Base-by-base conservation (phyloP, 257 asterid genomes). In the Solanum pimpinellifolium region DNA sequence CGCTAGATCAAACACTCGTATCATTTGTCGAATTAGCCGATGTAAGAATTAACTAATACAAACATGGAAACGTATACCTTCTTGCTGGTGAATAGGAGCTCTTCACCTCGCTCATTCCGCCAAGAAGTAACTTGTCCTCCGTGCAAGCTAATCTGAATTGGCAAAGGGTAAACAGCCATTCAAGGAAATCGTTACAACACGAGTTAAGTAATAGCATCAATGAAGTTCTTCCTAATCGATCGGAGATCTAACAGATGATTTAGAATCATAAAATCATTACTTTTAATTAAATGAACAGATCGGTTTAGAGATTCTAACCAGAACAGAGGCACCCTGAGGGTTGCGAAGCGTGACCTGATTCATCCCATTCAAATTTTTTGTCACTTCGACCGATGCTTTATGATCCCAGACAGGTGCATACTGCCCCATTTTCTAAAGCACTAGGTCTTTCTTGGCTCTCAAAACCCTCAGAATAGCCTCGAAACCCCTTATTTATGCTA, bases 111-210 rank as follows among this genome's bases (percentile, higher is more conserved):
- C 70, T 92, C 96, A 81, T 93, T 94, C 91, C 96, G 91, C 98
- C 98, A 97, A 0, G 99, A 97, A 88, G 95, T 90, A 83, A 97
- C 96, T 89, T 94, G 97, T 82, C 96, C 99, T 83, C 99, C 98
- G 6, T 91, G 93, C 93, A 97, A 88, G 91, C 97, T 95, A 69
- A 97, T 95, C 99, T 97, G 91, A 66, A 89, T 21, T 49, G 39
- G 42, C 18, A 69, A 89, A 88, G 82, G 56, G 56, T 27, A 65
- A 44, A 77, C 33, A 37, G 83, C 86, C 86, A 66, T 37, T 72
- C 72, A 62, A 49, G 85, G 85, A 80, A 80, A 80, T 47, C 9
- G 15, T 80, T 47, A 20, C 85, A 80, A 27, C 25, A 47, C 68
- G 37, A 80, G 41, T 80, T 49, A 72, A 85, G 33, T 42, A 46